Conservation (phyloP, 2,329 filamentous ascomycete species). For the Botrytis fabae region DNA sequence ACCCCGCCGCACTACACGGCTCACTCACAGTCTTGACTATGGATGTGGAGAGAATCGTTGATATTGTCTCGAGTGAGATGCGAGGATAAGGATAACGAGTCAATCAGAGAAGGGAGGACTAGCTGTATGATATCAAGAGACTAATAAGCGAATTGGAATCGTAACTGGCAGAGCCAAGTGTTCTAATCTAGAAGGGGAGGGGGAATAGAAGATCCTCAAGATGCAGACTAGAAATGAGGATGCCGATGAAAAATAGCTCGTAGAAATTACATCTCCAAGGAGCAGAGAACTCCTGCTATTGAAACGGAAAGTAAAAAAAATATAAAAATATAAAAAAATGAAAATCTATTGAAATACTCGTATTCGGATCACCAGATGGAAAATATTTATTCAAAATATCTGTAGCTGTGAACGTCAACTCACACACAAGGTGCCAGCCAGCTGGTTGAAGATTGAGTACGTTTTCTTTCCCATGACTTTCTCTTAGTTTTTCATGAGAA, state of each 20-base stretch:
- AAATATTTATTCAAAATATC: neutral
- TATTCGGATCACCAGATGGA: neutral
- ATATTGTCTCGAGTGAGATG: accelerated
- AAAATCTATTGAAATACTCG: neutral
- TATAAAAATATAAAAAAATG: too few relatives aligned
- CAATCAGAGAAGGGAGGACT: neutral
- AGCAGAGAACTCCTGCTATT: too few relatives aligned
- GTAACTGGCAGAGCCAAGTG: accelerated
- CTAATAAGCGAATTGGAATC: too few relatives aligned
- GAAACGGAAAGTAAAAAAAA: neutral
- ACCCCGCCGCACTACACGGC: neutral
- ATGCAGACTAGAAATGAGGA: neutral
- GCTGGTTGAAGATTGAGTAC: too few relatives aligned
- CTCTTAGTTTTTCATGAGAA: neutral
- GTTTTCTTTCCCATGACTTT: accelerated
- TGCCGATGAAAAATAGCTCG: neutral
- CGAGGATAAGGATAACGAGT: neutral
- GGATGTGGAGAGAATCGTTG: neutral
- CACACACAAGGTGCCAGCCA: too few relatives aligned
- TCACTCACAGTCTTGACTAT: neutral
- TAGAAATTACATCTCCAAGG: too few relatives aligned
- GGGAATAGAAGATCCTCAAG: neutral
- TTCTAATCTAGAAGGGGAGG: accelerated
- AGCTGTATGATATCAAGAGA: neutral
- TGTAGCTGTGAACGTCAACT: too few relatives aligned